A percentile compares a stretch with the other conserved stretches of the same genome.
These are phyloP conservation scores for Emydomyces testavorans DNA, from an alignment of 2,329 filamentous ascomycete genomes.

Conservation along the genomic window DNA sequence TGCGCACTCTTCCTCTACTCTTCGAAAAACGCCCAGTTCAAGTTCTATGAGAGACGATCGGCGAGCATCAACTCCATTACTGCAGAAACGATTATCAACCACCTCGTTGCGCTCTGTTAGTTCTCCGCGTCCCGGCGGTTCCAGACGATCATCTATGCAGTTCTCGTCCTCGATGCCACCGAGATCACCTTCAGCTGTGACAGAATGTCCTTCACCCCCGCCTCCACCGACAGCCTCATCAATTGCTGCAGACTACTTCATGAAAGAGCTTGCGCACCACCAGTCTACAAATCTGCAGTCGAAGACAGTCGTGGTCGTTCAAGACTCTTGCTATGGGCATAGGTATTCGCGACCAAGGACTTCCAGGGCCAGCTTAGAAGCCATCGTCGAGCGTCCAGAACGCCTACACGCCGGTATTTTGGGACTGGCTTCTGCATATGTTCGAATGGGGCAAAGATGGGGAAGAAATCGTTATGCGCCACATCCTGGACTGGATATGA, in stretches of 20 bases:
- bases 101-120: conserved; percentile 29
- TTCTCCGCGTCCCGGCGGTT: conserved; percentile 25
- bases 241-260: conserved; percentile 58
- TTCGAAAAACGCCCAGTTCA: conserved; percentile 27
- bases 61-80: conserved; percentile 25
- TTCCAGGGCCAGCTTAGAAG: conserved; percentile 56
- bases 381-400: conserved; percentile 89
- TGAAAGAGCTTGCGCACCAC: conserved; percentile 55
- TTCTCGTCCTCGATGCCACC: conserved; percentile 22
- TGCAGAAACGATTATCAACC: conserved; percentile 31
- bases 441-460: conserved; percentile 75
- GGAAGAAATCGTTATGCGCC: conserved; percentile 57
- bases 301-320: conserved; percentile 70
- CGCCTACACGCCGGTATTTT: conserved; percentile 72
- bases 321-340: conserved; percentile 92
- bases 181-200: conserved; percentile 17
- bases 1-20: conserved; percentile 16
- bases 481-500: conserved; percentile 49
- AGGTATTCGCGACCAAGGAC: conserved; percentile 75
- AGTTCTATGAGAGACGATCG: conserved; percentile 30
- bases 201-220: conserved; percentile 17
- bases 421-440: conserved; percentile 76
- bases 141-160: conserved; percentile 28
- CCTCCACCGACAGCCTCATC: conserved; percentile 38
- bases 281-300: conserved; percentile 36